These are phyloP conservation scores for Rhinocladiella similis DNA, from an alignment of 2,329 filamentous ascomycete species.

Conservation along the genomic window DNA sequence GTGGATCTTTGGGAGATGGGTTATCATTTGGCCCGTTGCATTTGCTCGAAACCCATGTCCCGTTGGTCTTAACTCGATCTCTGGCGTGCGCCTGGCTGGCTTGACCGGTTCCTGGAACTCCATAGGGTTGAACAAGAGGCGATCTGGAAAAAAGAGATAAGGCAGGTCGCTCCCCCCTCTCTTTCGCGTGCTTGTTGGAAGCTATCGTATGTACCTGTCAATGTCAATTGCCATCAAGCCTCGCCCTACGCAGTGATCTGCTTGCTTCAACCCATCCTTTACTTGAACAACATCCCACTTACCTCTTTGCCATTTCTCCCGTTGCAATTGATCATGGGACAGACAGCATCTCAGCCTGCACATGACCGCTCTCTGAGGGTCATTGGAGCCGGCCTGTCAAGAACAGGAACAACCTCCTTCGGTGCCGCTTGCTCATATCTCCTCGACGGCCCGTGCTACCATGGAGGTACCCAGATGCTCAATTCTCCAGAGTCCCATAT, in stretches of 20 bases:
- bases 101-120: background rate
- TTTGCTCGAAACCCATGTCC: background rate
- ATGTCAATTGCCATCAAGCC: background rate
- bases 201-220: background rate
- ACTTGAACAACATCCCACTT: background rate
- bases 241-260: background rate
- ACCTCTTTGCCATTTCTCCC: background rate
- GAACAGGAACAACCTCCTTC: constrained; percentile 55
- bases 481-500: constrained; percentile 29
- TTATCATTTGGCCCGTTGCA: background rate
- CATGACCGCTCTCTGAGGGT: constrained; percentile 23
- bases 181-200: background rate
- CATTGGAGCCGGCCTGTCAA: constrained; percentile 33
- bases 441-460: constrained; percentile 51
- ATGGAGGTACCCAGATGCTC: constrained; percentile 48
- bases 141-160: background rate
- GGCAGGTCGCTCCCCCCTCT: background rate
- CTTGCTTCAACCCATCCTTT: background rate
- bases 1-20: background rate
- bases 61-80: background rate
- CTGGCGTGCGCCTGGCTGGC: background rate
- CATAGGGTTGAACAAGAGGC: background rate
- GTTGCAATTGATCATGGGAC: constrained; percentile 21
- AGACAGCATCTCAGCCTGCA: constrained; percentile 26
- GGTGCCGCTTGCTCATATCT: constrained; percentile 49